Evolutionary conservation across 345 rosid genomes (phyloP).

Genomic region (Citrus glauca): DNA sequence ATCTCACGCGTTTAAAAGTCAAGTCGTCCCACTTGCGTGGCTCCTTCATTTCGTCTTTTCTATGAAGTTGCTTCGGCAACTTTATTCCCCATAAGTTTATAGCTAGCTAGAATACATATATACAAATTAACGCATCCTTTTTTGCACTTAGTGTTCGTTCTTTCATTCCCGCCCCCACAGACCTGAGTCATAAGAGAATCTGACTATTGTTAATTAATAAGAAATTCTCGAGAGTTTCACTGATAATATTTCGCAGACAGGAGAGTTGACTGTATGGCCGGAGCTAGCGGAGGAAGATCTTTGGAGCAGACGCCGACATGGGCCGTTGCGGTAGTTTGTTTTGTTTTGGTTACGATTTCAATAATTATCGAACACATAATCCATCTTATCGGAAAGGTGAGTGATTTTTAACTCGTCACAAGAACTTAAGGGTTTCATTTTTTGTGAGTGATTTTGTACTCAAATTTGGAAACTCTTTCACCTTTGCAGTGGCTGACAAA

Average conservation of each 20-base stretch:
- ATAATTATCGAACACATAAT: conserved; percentile 48
- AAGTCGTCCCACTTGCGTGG: neutral
- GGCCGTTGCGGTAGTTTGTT: conserved; percentile 69
- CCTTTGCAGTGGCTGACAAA: conserved; percentile 59
- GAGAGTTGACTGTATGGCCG: conserved; percentile 33
- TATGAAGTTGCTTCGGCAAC: neutral
- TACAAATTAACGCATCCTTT: too few species aligned
- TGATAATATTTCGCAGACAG: neutral
- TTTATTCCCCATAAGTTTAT: too few species aligned
- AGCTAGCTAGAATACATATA: too few species aligned
- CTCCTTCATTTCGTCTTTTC: neutral
- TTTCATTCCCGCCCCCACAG: neutral
- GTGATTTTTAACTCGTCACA: neutral
- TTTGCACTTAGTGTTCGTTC: neutral
- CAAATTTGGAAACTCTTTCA: neutral
- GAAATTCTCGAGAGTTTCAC: neutral
- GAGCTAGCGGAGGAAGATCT: conserved; percentile 37
- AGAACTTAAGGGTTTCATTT: too few species aligned
- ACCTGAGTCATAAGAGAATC: neutral
- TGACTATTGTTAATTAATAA: neutral
- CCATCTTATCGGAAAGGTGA: conserved; percentile 60
- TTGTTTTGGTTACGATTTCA: conserved; percentile 45
- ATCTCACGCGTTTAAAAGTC: conserved; percentile 17
- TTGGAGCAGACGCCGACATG: conserved; percentile 66
- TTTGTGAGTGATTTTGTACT: too few species aligned